Conservation (phyloP, 1,284 basidiomycete species). For the Fomitopsis pinicola region DNA sequence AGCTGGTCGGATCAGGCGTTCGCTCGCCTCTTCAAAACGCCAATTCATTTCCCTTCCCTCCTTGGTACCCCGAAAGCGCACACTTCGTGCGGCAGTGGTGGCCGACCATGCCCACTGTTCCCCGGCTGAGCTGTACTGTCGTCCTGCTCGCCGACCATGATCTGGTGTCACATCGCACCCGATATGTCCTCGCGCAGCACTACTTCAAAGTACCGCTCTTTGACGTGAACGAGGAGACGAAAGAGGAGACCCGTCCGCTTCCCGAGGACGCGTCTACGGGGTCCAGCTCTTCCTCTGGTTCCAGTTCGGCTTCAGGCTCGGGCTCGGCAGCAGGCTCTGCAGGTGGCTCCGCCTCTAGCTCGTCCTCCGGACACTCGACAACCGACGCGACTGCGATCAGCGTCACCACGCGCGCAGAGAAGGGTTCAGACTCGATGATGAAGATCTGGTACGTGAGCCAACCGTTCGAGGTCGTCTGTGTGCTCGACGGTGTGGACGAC, state of each 20-base stretch:
- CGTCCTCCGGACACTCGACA: background rate
- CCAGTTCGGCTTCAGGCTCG: background rate
- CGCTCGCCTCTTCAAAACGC: slow-evolving; percentile 2
- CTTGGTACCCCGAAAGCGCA: slow-evolving; percentile 65
- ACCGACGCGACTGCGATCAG: background rate
- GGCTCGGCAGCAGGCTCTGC: background rate
- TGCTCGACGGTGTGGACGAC: slow-evolving; percentile 44
- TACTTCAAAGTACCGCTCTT: slow-evolving; percentile 61
- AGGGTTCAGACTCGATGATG: slow-evolving; percentile 37
- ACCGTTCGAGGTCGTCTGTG: slow-evolving; percentile 68
- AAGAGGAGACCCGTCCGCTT: slow-evolving; percentile 2
- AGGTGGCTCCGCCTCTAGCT: background rate
- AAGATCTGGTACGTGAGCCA: slow-evolving; percentile 64
- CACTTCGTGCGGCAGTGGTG: slow-evolving; percentile 79
- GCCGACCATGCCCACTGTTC: slow-evolving; percentile 57
- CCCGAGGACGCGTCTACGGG: background rate
- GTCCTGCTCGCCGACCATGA: slow-evolving; percentile 60
- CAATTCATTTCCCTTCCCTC: slow-evolving; percentile 24
- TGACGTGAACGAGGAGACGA: slow-evolving; percentile 10
- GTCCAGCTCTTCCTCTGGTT: background rate
- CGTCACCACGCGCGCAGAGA: slow-evolving; percentile 11
- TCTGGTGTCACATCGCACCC: slow-evolving; percentile 46
- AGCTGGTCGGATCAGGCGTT: background rate
- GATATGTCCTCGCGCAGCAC: slow-evolving; percentile 69
- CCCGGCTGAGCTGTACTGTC: slow-evolving; percentile 67